phyloP scores from a whole-genome alignment of 257 asterid species.

The Fraxinus pennsylvanica region DNA sequence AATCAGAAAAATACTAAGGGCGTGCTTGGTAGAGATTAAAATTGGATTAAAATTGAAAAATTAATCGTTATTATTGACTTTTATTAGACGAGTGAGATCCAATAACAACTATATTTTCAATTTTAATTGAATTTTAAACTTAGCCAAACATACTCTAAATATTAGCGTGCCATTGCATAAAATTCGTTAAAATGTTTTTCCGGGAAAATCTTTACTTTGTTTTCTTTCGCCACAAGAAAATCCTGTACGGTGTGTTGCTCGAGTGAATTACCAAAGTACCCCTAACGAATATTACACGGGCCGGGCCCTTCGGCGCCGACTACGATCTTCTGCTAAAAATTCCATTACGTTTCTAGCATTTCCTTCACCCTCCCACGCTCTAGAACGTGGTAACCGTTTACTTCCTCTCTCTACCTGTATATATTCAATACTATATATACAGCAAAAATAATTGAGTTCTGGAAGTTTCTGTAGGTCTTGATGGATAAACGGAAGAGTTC shows the following conservation, averaged over 20 bases:
- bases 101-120: no score
- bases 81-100: no score
- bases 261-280: background rate
- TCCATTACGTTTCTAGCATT: background rate
- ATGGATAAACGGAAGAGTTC: constrained; percentile 36
- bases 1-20: no score
- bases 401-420: constrained; percentile 1
- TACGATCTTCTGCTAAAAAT: background rate
- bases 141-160: no score
- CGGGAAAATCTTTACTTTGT: background rate
- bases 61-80: no score
- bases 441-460: constrained; percentile 14
- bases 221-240: background rate
- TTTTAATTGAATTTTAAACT: no score
- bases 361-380: constrained; percentile 23
- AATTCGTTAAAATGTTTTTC: background rate
- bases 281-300: background rate
- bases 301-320: background rate
- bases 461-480: constrained; percentile 45
- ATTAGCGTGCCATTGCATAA: background rate
- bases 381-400: constrained; percentile 39
- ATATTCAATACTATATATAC: constrained; percentile 14
- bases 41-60: no score
- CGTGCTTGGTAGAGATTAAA: no score
- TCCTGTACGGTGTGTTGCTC: background rate